Evolutionary conservation across 2,329 filamentous ascomycete genomes (phyloP).

Genomic region (Pyrenophora tritici-repentis): DNA sequence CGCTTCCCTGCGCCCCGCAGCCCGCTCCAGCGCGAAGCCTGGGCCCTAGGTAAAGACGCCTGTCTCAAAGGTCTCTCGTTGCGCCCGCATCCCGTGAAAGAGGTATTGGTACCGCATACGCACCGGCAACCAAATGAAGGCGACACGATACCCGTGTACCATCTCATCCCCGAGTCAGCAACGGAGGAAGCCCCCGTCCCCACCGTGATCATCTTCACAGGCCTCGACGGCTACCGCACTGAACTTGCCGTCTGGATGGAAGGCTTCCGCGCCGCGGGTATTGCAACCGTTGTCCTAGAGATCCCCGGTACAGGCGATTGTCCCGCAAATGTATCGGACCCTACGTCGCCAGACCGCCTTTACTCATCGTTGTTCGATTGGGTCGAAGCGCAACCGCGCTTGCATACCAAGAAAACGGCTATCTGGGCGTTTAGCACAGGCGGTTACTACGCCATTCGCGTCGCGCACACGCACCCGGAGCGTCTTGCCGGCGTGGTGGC

Average conservation of each 20-base stretch:
- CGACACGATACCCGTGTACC: conserved; percentile 65
- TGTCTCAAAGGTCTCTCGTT: conserved; percentile 61
- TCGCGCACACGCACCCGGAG: conserved; percentile 62
- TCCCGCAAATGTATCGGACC: conserved; percentile 55
- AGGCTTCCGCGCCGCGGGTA: conserved; percentile 55
- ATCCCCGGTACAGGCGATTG: conserved; percentile 64
- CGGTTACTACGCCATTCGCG: conserved; percentile 62
- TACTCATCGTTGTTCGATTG: conserved; percentile 61
- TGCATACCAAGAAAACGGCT: conserved; percentile 56
- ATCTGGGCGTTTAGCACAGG: conserved; percentile 65
- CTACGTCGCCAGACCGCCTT: conserved; percentile 57
- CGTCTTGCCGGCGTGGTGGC: conserved; percentile 58
- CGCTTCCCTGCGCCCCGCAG: conserved; percentile 66
- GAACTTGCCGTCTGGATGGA: conserved; percentile 60
- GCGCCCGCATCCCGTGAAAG: conserved; percentile 60
- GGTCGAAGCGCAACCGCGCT: conserved; percentile 53
- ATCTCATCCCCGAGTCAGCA: conserved; percentile 61
- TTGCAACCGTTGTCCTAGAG: conserved; percentile 59
- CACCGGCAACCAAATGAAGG: conserved; percentile 59
- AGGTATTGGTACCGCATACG: conserved; percentile 65
- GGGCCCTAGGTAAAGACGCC: conserved; percentile 66
- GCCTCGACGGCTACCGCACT: conserved; percentile 64
- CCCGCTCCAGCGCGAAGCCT: conserved; percentile 63
- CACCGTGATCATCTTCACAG: conserved; percentile 61
- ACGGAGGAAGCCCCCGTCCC: conserved; percentile 53